A percentile compares a stretch with the other conserved stretches of the same genome.
These are phyloP conservation scores for Metschnikowia proteae DNA, from an alignment of 805 yeast species.

Conservation along the genomic window DNA sequence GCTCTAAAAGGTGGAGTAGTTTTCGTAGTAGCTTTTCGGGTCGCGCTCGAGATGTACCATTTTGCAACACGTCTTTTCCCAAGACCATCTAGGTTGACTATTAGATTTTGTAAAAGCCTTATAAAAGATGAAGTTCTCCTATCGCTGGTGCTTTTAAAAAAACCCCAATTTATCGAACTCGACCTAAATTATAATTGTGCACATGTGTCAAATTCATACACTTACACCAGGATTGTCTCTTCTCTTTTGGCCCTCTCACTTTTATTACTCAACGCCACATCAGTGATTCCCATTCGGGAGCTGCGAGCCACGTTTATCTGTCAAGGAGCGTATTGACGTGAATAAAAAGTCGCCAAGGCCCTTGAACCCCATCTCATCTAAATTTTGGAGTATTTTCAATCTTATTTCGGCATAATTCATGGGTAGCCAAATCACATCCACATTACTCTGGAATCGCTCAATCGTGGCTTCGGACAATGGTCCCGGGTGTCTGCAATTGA, in stretches of 20 bases:
- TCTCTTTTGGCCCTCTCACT: too few species aligned
- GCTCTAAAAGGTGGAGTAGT: background rate
- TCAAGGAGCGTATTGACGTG: conserved; percentile 50
- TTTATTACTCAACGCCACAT: background rate
- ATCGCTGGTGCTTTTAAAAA: too few species aligned
- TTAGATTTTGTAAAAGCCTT: too few species aligned
- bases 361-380: conserved; percentile 43
- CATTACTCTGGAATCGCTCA: conserved; percentile 24
- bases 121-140: too few species aligned
- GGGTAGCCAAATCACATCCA: conserved; percentile 36
- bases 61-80: background rate
- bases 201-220: too few species aligned
- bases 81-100: background rate
- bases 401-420: conserved; percentile 43
- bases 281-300: background rate
- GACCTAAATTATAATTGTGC: too few species aligned
- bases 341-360: conserved; percentile 51
- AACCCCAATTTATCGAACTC: too few species aligned
- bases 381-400: conserved; percentile 38
- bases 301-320: background rate
- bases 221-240: too few species aligned
- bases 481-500: conserved; percentile 45
- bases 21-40: background rate
- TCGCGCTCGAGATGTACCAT: background rate
- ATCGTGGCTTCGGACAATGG: conserved; percentile 48